These are phyloP conservation scores for Boechera retrofracta DNA, from an alignment of 345 rosid genomes.

Conservation along the genomic window DNA sequence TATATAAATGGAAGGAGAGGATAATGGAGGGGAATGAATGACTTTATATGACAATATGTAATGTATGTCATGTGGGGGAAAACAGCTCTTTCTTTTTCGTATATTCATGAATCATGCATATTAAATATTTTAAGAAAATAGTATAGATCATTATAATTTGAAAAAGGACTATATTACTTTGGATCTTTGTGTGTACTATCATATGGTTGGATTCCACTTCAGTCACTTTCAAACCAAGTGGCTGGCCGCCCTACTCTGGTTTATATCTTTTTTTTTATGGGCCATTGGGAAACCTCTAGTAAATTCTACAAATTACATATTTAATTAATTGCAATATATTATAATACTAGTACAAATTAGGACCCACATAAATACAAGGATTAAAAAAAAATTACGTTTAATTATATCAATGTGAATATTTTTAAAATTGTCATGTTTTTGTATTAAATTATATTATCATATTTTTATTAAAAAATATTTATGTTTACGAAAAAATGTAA, in stretches of 20 bases:
- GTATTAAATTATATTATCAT: too few relatives aligned
- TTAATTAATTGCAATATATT: neutral
- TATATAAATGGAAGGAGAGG: neutral
- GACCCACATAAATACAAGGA: too few relatives aligned
- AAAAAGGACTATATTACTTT: neutral
- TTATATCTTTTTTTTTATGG: neutral
- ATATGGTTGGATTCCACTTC: slow-evolving; percentile 60
- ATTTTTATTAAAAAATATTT: too few relatives aligned
- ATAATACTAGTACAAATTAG: too few relatives aligned
- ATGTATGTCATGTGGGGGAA: slow-evolving; percentile 15
- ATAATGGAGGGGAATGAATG: neutral
- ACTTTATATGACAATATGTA: slow-evolving; percentile 2
- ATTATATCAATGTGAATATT: too few relatives aligned
- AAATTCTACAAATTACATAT: neutral
- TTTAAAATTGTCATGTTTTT: too few relatives aligned
- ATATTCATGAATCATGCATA: slow-evolving; percentile 39
- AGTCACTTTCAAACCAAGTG: slow-evolving; percentile 57
- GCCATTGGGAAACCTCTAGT: neutral
- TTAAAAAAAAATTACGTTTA: too few relatives aligned
- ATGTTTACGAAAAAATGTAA: too few relatives aligned
- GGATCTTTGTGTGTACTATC: slow-evolving; percentile 26
- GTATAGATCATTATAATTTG: neutral
- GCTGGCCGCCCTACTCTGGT: slow-evolving; percentile 30
- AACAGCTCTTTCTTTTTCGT: neutral
- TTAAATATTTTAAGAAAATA: neutral